Percentiles rank a stretch among this genome's conserved stretches.
Conservation (phyloP, 345 rosid genomes). For the Microcos paniculata region DNA sequence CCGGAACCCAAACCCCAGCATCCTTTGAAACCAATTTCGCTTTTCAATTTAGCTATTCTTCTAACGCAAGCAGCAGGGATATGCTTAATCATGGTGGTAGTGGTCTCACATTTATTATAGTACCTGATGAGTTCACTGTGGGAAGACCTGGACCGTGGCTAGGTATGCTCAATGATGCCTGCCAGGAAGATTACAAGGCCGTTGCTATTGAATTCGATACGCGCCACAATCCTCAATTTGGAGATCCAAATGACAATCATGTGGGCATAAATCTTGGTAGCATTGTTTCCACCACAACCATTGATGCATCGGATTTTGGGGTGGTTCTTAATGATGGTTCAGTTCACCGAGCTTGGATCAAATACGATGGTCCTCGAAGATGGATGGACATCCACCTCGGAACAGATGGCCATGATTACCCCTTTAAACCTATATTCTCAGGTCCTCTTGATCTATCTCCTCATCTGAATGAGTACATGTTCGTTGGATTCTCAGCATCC, state of each 20-base stretch:
- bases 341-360: conserved; percentile 42
- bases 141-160: conserved; percentile 60
- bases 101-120: conserved; percentile 48
- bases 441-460: conserved; percentile 45
- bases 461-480: conserved; percentile 53
- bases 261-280: conserved; percentile 52
- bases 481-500: conserved; percentile 57
- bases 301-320: conserved; percentile 42
- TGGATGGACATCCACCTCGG: conserved; percentile 45
- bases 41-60: conserved; percentile 40
- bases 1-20: conserved; percentile 30
- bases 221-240: conserved; percentile 39
- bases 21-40: conserved; percentile 45
- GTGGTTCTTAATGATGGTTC: conserved; percentile 41
- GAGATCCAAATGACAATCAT: conserved; percentile 55
- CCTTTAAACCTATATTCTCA: conserved; percentile 33
- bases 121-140: conserved; percentile 53
- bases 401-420: conserved; percentile 22
- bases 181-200: conserved; percentile 47
- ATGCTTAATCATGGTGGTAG: conserved; percentile 33
- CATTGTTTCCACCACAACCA: conserved; percentile 33
- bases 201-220: conserved; percentile 48
- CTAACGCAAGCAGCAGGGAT: background rate
- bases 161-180: conserved; percentile 57
- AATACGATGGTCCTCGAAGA: conserved; percentile 33